Conservation (phyloP, 306 rosid species). For the Dalbergia oliveri region DNA sequence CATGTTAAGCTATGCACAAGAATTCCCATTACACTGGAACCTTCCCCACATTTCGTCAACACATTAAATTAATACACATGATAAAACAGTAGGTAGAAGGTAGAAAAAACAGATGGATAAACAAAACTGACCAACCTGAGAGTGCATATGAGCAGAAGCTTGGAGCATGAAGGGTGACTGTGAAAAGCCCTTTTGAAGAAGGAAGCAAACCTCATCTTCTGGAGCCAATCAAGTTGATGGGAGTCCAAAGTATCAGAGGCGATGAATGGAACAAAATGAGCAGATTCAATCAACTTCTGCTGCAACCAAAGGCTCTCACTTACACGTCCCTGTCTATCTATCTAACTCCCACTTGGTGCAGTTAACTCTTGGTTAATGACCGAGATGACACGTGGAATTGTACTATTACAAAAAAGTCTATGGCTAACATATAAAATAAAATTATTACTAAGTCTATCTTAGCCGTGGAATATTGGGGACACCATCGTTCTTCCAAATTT, state of each 20-base stretch:
- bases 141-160: conserved; percentile 67
- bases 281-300: not conserved
- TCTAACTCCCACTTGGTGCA: conserved; percentile 22
- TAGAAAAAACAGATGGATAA: not conserved
- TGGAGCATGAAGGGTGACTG: conserved; percentile 54
- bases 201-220: conserved; percentile 56
- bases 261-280: not conserved
- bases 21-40: not conserved
- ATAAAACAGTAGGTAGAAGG: not conserved
- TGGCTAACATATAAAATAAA: too few relatives aligned
- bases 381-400: conserved; percentile 14
- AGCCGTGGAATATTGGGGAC: not conserved
- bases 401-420: too few relatives aligned
- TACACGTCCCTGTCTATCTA: not conserved
- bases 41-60: not conserved
- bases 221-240: not conserved
- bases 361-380: not conserved
- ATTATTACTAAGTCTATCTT: not conserved
- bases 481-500: not conserved
- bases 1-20: not conserved
- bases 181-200: conserved; percentile 61
- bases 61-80: not conserved
- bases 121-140: conserved; percentile 58
- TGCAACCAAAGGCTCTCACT: not conserved
- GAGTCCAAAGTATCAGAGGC: not conserved